Evolutionary conservation across 257 asterid species (phyloP), one percentile per base, ranked within the genome.

Genomic region (Echium plantagineum): DNA sequence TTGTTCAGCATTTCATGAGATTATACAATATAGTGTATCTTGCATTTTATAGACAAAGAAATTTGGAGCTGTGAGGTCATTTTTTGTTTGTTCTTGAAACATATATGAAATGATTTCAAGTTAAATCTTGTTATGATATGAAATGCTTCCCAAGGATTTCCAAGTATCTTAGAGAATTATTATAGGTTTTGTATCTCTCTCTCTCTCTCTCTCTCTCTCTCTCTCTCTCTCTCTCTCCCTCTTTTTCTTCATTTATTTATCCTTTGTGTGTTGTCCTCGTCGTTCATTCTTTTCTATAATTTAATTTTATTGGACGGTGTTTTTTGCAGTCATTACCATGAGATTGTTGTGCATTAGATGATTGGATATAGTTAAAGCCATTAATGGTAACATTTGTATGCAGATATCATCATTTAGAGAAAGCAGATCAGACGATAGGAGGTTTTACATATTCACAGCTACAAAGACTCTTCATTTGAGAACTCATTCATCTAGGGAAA

Each of bases 361-460:
- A 16, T 47, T 6, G 57, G 52, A 31, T 28, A 3, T 28, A 28
- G 32, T 28, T 28, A 28, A 28, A 28, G 32, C 32, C 32, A 12
- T 15, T 67, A 24, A 48, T 20, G 9, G 26, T 21, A 19, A 28
- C 35, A 59, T 65, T 72, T 65, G 59, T 56, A 57, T 70, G 80
- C 80, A 90, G 98, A 85, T 90, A 65, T 81, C 96, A 58, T 87
- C 95, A 32, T 90, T 85, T 70, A 94, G 96, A 21, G 98, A 90
- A 80, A 90, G 98, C 78, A 85, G 71, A 69, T 83, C 98, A 6
- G 98, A 90, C 57, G 88, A 83, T 31, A 69, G 83, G 80, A 79
- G 95, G 54, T 87, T 90, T 67, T 90, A 90, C 86, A 82, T 90
- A 80, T 87, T 87, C 72, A 90, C 96, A 22, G 80, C 95, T 30